Evolutionary conservation across 352 stramenopile genomes (phyloP).

Genomic region (Thraustochytrium striatum): DNA sequence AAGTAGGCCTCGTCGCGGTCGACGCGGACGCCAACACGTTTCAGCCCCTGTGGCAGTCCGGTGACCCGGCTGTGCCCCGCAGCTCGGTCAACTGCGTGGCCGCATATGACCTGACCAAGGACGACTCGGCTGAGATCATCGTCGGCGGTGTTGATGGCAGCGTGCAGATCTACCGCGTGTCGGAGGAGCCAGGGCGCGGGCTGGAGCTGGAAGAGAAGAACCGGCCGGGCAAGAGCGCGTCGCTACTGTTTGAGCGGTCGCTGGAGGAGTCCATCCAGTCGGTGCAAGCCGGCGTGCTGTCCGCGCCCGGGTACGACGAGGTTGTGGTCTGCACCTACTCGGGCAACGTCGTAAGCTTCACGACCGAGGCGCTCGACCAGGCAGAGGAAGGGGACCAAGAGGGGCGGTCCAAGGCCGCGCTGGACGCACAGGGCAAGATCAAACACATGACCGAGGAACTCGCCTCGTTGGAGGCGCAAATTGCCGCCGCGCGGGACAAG

Average conservation of each 20-base stretch:
- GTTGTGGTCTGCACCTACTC: slow-evolving; percentile 71
- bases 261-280: slow-evolving; percentile 70
- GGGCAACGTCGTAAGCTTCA: slow-evolving; percentile 71
- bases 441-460: neutral
- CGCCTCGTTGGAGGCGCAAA: slow-evolving; percentile 19
- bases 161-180: slow-evolving; percentile 68
- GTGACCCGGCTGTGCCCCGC: neutral
- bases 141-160: slow-evolving; percentile 71
- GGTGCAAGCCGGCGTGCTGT: slow-evolving; percentile 67
- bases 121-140: slow-evolving; percentile 69
- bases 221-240: neutral
- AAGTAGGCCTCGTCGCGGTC: neutral
- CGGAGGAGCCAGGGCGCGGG: slow-evolving; percentile 37
- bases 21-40: neutral
- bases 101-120: slow-evolving; percentile 72
- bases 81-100: slow-evolving; percentile 67
- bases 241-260: slow-evolving; percentile 60
- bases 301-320: slow-evolving; percentile 67
- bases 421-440: slow-evolving; percentile 63
- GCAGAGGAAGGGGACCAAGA: slow-evolving; percentile 68
- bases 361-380: slow-evolving; percentile 70
- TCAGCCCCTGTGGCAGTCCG: neutral
- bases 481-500: slow-evolving; percentile 21
- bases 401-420: slow-evolving; percentile 66
- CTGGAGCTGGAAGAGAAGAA: neutral